Percentiles rank a stretch among this genome's conserved stretches.
phyloP scores from a whole-genome alignment of 352 stramenopile genomes.

The Peronospora belbahrii region DNA sequence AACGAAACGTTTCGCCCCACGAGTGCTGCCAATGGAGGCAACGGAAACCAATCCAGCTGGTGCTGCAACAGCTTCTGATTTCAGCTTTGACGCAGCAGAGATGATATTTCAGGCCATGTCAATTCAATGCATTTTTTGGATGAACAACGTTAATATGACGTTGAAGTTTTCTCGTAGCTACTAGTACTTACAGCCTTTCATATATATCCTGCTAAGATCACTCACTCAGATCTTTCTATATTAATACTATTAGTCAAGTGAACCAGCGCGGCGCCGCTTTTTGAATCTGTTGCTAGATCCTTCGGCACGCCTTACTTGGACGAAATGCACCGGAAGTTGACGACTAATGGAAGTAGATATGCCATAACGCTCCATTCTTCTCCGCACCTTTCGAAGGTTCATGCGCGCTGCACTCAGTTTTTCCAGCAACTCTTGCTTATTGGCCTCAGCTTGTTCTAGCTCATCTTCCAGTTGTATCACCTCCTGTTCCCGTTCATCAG shows the following conservation, averaged over 20 bases:
- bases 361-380: slow-evolving; percentile 26
- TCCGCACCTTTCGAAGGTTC: slow-evolving; percentile 31
- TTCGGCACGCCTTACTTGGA: slow-evolving; percentile 20
- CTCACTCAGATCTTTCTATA: slow-evolving; percentile 4
- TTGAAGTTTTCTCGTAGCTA: slow-evolving; percentile 1
- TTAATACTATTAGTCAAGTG: slow-evolving; percentile 2
- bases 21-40: slow-evolving; percentile 33
- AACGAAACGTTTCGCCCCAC: slow-evolving; percentile 73
- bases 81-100: slow-evolving; percentile 3
- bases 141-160: slow-evolving; percentile 12
- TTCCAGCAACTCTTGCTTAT: slow-evolving; percentile 39
- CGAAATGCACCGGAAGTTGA: slow-evolving; percentile 40
- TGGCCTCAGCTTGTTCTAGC: slow-evolving; percentile 45
- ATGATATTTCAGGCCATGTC: slow-evolving; percentile 12
- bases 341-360: slow-evolving; percentile 10
- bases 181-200: not conserved
- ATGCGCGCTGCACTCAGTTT: slow-evolving; percentile 25
- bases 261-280: slow-evolving; percentile 22
- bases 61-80: slow-evolving; percentile 85
- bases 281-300: slow-evolving; percentile 10
- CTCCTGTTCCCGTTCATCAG: slow-evolving; percentile 33
- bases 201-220: not conserved
- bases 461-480: slow-evolving; percentile 49
- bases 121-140: slow-evolving; percentile 15
- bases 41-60: slow-evolving; percentile 43